These are phyloP conservation scores for Pseudocercospora cruenta DNA, from an alignment of 2,329 filamentous ascomycete genomes.

Conservation along the genomic window DNA sequence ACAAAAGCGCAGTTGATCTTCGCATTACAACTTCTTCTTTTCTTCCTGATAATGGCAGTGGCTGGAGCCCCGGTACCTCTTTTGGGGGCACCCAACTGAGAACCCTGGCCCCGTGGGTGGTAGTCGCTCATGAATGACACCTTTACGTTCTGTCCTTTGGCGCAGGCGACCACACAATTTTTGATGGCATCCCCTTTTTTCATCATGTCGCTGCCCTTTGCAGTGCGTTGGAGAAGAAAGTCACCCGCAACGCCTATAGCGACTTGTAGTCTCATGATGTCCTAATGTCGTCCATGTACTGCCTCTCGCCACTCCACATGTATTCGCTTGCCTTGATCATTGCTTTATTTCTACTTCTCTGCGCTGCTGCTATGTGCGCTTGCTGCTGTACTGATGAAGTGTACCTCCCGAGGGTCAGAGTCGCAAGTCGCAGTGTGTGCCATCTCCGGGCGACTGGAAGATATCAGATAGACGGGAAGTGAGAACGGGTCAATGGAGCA, in stretches of 20 bases:
- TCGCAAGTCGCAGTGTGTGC: no score
- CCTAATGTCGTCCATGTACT: background rate
- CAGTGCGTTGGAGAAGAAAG: background rate
- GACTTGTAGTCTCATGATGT: background rate
- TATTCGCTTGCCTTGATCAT: no score
- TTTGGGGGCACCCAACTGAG: background rate
- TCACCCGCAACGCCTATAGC: background rate
- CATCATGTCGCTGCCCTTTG: background rate
- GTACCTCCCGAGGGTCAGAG: no score
- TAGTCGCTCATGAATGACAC: background rate
- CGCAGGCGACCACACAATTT: background rate
- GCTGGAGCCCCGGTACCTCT: background rate
- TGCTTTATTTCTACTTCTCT: no score
- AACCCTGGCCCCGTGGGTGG: background rate
- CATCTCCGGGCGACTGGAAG: no score
- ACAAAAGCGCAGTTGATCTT: background rate
- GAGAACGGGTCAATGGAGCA: no score
- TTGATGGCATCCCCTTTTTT: background rate
- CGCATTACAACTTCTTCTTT: background rate
- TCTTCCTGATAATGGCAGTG: background rate
- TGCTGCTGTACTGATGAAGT: no score
- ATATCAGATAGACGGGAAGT: no score
- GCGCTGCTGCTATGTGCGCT: no score
- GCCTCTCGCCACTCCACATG: background rate
- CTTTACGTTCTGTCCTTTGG: background rate